Evolutionary conservation across 2,329 filamentous ascomycete species (phyloP).

Genomic region (Colletotrichum sp.): DNA sequence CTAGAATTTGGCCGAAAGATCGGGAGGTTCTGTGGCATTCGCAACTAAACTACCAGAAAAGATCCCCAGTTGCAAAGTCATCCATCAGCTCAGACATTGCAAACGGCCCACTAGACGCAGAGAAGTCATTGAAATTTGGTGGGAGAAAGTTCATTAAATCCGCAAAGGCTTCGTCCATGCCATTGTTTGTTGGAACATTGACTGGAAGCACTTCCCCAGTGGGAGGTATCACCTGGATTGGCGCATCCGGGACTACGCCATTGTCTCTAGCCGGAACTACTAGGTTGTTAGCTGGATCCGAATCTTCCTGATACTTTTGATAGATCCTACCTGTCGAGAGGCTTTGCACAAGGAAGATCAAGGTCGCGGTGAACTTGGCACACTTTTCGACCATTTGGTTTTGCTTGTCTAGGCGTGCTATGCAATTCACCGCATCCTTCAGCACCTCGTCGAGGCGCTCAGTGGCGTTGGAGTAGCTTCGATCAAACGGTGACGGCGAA

Average conservation of each 20-base stretch:
- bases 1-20: not conserved
- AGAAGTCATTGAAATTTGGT: slow-evolving; percentile 3
- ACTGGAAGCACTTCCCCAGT: not conserved
- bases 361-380: slow-evolving; percentile 9
- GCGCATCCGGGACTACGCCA: not conserved
- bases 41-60: slow-evolving; percentile 11
- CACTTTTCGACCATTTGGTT: slow-evolving; percentile 17
- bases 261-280: not conserved
- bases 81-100: slow-evolving; percentile 10
- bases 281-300: not conserved
- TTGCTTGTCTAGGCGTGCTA: slow-evolving; percentile 1
- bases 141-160: not conserved
- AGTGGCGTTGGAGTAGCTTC: not conserved
- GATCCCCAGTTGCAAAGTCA: slow-evolving; percentile 1
- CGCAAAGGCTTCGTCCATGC: not conserved
- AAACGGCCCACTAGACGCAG: not conserved
- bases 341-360: slow-evolving; percentile 1
- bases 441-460: not conserved
- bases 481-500: not conserved
- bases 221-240: not conserved
- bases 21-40: not conserved
- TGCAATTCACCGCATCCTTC: not conserved
- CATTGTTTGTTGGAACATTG: not conserved
- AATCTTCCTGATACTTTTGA: not conserved
- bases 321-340: not conserved